Evolutionary conservation across 495 filamentous ascomycete species (phyloP).

Genomic region (Bathelium albidoporum): DNA sequence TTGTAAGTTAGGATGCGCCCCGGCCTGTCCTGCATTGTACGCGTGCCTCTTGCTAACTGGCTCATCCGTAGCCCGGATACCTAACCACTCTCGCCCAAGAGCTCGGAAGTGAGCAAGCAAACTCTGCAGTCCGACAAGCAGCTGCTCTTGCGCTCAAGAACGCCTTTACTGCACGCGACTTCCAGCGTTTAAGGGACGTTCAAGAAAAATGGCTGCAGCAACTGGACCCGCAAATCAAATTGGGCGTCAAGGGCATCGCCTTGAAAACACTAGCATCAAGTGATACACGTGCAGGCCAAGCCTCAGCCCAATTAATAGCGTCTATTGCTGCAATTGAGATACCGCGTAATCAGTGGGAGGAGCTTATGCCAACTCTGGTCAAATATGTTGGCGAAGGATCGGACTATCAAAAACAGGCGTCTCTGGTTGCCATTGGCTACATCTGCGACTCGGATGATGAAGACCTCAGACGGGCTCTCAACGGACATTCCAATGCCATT

Average conservation of each 20-base stretch:
- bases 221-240: conserved; percentile 68
- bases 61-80: conserved; percentile 63
- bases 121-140: conserved; percentile 75
- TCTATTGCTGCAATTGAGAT: conserved; percentile 92
- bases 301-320: conserved; percentile 87
- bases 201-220: conserved; percentile 84
- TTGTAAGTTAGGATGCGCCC: conserved; percentile 52
- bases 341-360: conserved; percentile 87
- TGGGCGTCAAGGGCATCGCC: conserved; percentile 74
- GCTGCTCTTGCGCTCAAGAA: conserved; percentile 97
- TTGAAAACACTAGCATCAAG: conserved; percentile 69
- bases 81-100: conserved; percentile 81
- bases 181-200: conserved; percentile 69
- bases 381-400: conserved; percentile 80
- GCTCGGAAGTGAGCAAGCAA: conserved; percentile 79
- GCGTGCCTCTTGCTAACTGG: conserved; percentile 14
- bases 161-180: conserved; percentile 86
- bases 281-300: conserved; percentile 71
- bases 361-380: conserved; percentile 80
- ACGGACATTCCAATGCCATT: conserved; percentile 89
- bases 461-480: conserved; percentile 71
- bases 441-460: conserved; percentile 92
- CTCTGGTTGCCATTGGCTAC: conserved; percentile 87
- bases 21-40: conserved; percentile 18
- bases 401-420: conserved; percentile 84